These are phyloP conservation scores for Pseudogymnoascus sp. DNA, from an alignment of 2,329 filamentous ascomycete genomes.

Conservation along the genomic window DNA sequence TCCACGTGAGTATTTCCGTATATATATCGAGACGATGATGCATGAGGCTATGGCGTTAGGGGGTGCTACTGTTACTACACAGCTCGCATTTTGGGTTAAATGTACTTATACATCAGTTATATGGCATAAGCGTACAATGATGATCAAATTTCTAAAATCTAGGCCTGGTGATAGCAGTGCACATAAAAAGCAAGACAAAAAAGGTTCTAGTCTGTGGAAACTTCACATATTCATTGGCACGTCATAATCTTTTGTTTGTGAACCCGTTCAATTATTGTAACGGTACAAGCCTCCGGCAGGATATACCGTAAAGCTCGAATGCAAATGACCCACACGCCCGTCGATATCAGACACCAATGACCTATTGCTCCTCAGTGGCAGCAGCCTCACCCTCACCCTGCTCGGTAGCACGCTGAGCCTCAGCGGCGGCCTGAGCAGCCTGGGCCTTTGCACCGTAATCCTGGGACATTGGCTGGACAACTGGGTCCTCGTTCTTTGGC, in stretches of 20 bases:
- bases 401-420: slow-evolving; percentile 49
- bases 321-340: slow-evolving; percentile 28
- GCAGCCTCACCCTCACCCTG: slow-evolving; percentile 44
- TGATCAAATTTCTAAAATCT: slow-evolving; percentile 8
- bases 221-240: slow-evolving; percentile 32
- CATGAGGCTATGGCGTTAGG: slow-evolving; percentile 8
- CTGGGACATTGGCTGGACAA: slow-evolving; percentile 92
- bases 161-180: not conserved
- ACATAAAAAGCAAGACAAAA: not conserved
- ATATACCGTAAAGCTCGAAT: slow-evolving; percentile 23
- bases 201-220: slow-evolving; percentile 17
- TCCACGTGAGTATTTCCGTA: slow-evolving; percentile 3
- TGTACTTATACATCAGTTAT: slow-evolving; percentile 5
- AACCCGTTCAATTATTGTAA: slow-evolving; percentile 23
- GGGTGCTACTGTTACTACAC: not conserved
- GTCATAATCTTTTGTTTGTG: slow-evolving; percentile 13
- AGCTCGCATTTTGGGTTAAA: slow-evolving; percentile 3
- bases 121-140: slow-evolving; percentile 3
- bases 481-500: slow-evolving; percentile 97
- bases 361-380: slow-evolving; percentile 32
- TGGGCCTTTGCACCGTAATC: slow-evolving; percentile 95
- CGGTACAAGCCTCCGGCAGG: slow-evolving; percentile 26
- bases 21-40: slow-evolving; percentile 8
- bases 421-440: slow-evolving; percentile 60
- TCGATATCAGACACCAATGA: slow-evolving; percentile 19